Evolutionary conservation across 192 early-diverging fungal genomes (phyloP).

Genomic region (Umbelopsis sp.): DNA sequence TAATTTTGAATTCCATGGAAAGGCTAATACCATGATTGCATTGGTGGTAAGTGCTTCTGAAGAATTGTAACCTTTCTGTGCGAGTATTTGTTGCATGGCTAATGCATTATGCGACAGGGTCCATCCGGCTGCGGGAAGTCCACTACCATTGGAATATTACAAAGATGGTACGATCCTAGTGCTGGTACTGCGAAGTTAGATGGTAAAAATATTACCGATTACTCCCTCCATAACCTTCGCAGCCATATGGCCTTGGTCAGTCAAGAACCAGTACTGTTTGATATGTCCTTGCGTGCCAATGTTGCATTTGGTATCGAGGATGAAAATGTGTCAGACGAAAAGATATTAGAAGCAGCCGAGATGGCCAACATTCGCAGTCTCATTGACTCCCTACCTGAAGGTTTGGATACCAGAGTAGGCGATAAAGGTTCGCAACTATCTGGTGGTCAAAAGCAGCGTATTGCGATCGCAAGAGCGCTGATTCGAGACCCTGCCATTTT

Average conservation of each 20-base stretch:
- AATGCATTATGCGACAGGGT: constrained; percentile 35
- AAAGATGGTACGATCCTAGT: constrained; percentile 80
- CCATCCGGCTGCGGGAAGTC: constrained; percentile 86
- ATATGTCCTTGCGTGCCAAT: constrained; percentile 82
- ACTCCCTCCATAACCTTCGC: constrained; percentile 67
- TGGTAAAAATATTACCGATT: constrained; percentile 54
- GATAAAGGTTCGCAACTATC: constrained; percentile 61
- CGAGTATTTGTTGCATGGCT: background rate
- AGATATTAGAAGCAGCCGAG: constrained; percentile 50
- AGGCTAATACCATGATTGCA: constrained; percentile 75
- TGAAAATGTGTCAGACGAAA: constrained; percentile 42
- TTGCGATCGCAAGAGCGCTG: constrained; percentile 86
- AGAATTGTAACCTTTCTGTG: background rate
- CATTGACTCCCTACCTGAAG: constrained; percentile 52
- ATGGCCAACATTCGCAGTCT: constrained; percentile 65
- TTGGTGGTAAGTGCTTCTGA: constrained; percentile 60
- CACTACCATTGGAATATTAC: constrained; percentile 59
- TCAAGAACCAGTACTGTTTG: constrained; percentile 91
- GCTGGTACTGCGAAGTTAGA: constrained; percentile 68
- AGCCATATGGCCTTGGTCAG: constrained; percentile 77
- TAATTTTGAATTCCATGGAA: constrained; percentile 45
- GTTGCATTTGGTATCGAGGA: constrained; percentile 68
- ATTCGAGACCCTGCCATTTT: constrained; percentile 82
- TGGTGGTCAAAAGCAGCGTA: constrained; percentile 77
- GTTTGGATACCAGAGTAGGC: constrained; percentile 65